These are phyloP conservation scores for Citrus sp. DNA, from an alignment of 345 rosid species.

Conservation along the genomic window DNA sequence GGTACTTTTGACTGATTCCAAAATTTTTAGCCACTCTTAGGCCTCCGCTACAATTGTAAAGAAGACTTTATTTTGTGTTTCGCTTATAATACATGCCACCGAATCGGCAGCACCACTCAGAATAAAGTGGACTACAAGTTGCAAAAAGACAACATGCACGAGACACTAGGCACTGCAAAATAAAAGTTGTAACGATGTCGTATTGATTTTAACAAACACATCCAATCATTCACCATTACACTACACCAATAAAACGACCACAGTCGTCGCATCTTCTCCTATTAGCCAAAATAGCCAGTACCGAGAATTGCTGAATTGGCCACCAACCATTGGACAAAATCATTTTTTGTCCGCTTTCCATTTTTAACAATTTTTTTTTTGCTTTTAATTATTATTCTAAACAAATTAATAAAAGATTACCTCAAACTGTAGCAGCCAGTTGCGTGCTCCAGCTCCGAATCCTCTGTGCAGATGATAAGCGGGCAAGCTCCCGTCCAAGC, in stretches of 20 bases:
- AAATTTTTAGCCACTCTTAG: no score
- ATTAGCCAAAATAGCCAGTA: not conserved
- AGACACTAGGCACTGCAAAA: constrained; percentile 4
- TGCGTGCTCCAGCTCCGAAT: constrained; percentile 67
- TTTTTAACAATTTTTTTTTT: not conserved
- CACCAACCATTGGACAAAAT: not conserved
- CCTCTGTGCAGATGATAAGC: constrained; percentile 84
- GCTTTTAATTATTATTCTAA: no score
- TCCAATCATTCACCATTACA: constrained; percentile 3
- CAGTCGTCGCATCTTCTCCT: not conserved
- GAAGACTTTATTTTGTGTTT: not conserved
- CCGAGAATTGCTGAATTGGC: not conserved
- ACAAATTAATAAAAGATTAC: constrained; percentile 24
- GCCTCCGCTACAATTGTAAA: no score
- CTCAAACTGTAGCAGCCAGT: constrained; percentile 95
- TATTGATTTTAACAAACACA: constrained; percentile 6
- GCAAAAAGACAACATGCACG: constrained; percentile 16
- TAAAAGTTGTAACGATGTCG: constrained; percentile 15
- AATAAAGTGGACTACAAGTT: not conserved
- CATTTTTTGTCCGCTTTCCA: not conserved
- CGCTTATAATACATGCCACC: not conserved
- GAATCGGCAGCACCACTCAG: not conserved
- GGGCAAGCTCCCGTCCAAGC: constrained; percentile 96
- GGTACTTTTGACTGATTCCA: no score
- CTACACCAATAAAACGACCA: not conserved